Evolutionary conservation across 352 stramenopile species (phyloP).

Genomic region (Stramenopiles sp.): DNA sequence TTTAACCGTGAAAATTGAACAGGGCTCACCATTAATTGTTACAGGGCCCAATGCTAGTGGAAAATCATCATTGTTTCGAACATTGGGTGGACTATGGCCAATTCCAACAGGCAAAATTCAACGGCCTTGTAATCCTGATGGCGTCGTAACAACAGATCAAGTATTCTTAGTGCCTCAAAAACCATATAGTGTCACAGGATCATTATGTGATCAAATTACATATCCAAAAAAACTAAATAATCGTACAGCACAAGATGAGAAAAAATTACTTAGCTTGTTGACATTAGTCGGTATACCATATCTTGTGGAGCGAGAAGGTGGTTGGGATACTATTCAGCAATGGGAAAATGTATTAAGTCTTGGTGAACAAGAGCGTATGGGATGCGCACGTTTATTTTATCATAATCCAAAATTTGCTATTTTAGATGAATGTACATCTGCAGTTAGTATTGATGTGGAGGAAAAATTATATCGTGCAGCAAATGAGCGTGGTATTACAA

Average conservation of each 20-base stretch:
- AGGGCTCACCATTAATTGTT: not conserved
- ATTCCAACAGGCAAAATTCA: not conserved
- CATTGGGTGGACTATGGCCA: not conserved
- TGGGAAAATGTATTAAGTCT: constrained; percentile 1
- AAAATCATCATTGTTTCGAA: constrained; percentile 7
- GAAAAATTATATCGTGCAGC: not conserved
- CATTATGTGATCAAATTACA: not conserved
- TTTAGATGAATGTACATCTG: not conserved
- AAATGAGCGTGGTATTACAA: not conserved
- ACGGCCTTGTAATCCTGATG: not conserved
- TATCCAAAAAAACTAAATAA: not conserved
- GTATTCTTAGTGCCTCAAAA: constrained; percentile 6
- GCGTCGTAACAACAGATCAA: not conserved
- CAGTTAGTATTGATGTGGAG: not conserved
- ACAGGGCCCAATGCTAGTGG: not conserved
- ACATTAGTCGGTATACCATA: not conserved
- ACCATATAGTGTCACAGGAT: not conserved
- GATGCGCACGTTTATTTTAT: not conserved
- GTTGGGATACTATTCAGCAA: not conserved
- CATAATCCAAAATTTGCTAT: not conserved
- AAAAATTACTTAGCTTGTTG: not conserved
- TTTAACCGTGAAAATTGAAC: not conserved
- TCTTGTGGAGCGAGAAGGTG: not conserved
- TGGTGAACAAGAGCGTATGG: constrained; percentile 1
- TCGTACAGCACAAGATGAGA: not conserved